phyloP scores from a whole-genome alignment of 2,329 filamentous ascomycete species.

The Amylocarpus encephaloides region DNA sequence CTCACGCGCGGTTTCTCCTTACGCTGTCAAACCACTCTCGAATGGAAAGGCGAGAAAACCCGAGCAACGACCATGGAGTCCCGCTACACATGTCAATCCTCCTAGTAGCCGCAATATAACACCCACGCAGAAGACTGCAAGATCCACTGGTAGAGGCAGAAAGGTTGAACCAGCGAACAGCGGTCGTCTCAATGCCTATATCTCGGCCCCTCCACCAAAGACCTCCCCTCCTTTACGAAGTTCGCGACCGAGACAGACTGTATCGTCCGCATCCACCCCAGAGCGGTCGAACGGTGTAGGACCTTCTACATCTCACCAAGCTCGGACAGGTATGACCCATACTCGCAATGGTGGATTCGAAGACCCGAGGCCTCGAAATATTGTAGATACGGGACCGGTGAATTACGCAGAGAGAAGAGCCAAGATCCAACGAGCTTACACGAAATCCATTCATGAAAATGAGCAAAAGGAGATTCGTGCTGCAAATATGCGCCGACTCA shows the following conservation, averaged over 20 bases:
- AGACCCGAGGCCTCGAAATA: constrained; percentile 36
- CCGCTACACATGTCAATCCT: constrained; percentile 17
- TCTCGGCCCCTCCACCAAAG: constrained; percentile 63
- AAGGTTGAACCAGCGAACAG: constrained; percentile 26
- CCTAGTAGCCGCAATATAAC: constrained; percentile 31
- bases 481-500: constrained; percentile 35
- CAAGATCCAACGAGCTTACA: constrained; percentile 79
- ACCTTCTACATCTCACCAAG: constrained; percentile 19
- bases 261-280: constrained; percentile 65
- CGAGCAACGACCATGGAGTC: constrained; percentile 25
- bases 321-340: constrained; percentile 26
- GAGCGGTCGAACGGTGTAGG: background rate
- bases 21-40: constrained; percentile 37
- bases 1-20: constrained; percentile 52
- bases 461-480: constrained; percentile 47
- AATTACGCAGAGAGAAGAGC: constrained; percentile 80
- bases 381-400: constrained; percentile 63
- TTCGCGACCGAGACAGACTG: constrained; percentile 72
- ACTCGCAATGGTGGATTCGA: constrained; percentile 21
- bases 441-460: constrained; percentile 70
- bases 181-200: constrained; percentile 65
- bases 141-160: constrained; percentile 18
- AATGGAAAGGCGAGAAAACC: constrained; percentile 24
- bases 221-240: constrained; percentile 74
- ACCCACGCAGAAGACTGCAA: constrained; percentile 29